phyloP scores from a whole-genome alignment of 768 basidiomycete genomes.

The Trametes cingulata region DNA sequence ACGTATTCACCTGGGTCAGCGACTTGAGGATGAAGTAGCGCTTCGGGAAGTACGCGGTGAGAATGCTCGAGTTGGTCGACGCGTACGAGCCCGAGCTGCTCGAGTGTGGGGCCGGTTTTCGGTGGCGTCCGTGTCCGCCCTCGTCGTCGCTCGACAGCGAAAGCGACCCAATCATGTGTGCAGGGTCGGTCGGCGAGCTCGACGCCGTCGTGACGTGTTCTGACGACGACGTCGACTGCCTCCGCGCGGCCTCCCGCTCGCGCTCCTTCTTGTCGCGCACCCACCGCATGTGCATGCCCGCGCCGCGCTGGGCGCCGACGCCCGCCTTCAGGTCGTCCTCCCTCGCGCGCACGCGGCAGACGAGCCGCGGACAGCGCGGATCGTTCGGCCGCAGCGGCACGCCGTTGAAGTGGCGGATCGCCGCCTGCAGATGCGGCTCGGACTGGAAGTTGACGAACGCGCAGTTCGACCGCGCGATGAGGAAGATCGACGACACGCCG shows the following conservation, averaged over 20 bases:
- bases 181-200: constrained; percentile 25
- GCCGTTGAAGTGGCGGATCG: constrained; percentile 76
- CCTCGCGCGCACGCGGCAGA: constrained; percentile 78
- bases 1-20: constrained; percentile 59
- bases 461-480: constrained; percentile 93
- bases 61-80: constrained; percentile 83
- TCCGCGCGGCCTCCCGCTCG: constrained; percentile 26
- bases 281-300: constrained; percentile 83
- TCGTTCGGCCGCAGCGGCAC: constrained; percentile 68
- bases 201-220: constrained; percentile 20
- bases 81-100: constrained; percentile 69
- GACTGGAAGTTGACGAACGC: constrained; percentile 89
- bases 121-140: constrained; percentile 8
- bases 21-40: constrained; percentile 95
- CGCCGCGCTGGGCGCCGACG: constrained; percentile 88
- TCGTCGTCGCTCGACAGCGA: constrained; percentile 46
- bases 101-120: constrained; percentile 38
- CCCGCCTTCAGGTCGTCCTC: constrained; percentile 89
- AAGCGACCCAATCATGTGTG: constrained; percentile 30
- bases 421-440: constrained; percentile 58
- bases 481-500: constrained; percentile 84
- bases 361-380: constrained; percentile 69
- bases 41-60: constrained; percentile 74
- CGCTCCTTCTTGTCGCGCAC: constrained; percentile 61
- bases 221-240: constrained; percentile 25